Evolutionary conservation across 768 basidiomycete genomes (phyloP), one percentile per base, ranked within the genome.

Genomic region (Albatrellus ellisii): DNA sequence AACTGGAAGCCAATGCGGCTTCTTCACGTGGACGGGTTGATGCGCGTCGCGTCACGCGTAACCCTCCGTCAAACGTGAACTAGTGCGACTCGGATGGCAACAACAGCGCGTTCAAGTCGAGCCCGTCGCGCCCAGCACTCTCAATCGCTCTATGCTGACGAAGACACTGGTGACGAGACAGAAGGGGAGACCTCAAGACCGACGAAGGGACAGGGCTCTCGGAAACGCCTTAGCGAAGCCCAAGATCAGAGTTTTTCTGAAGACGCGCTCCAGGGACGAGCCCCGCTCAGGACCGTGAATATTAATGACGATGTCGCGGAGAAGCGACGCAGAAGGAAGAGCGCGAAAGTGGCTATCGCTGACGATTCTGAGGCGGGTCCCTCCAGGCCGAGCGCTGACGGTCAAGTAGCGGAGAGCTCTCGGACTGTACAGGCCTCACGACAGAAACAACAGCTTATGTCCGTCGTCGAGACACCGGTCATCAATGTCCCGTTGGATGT

Each of bases 271-370:
- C n/a, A 57, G 12, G 59, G 62, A 29, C 55, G 59, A 22, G 46
- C 47, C 8, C 55, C 57, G 9, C 49, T 57, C 35, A 70, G 68
- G 54, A 64, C 60, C 17, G 64, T 66, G 39, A 68, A 62, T 48
- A 61, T 76, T 32, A 92, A 91, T 59, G 88, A 91, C 55, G 89
- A 91, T 60, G 73, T 71, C 2, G 87, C 87, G 0, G 89, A 92
- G 66, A 89, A 88, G 58, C 72, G 88, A 37, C 69, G 78, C 43
- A 64, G 89, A 42, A 64, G 89, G 53, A 86, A 85, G 67, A 88
- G 82, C 54, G 75, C 72, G 18, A 86, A 79, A 59, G 59, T 75
- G 8, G 60, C 61, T 8, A 69, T 69, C 12, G 34, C 44, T n/a
- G 79, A 80, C 22, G 68, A 65, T 39, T 61, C 68, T 5, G 64